phyloP scores from a whole-genome alignment of 805 yeast species.

The Sugiyamaella qingdaonensis region DNA sequence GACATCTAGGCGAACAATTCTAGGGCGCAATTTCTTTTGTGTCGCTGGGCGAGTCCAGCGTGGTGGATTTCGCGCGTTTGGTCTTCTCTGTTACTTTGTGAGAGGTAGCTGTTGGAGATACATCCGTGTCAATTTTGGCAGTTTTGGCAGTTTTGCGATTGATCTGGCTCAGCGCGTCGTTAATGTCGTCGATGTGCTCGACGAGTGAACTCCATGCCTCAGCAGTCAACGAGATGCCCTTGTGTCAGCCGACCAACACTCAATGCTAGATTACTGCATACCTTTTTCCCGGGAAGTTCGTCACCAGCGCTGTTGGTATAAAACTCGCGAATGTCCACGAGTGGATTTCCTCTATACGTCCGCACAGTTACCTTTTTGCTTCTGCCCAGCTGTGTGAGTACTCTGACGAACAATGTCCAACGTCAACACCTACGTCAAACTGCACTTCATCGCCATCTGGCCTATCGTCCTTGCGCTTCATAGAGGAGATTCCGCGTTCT shows the following conservation, averaged over 20 bases:
- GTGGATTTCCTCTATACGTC: slow-evolving; percentile 57
- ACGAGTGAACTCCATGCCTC: slow-evolving; percentile 26
- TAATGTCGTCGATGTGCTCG: slow-evolving; percentile 18
- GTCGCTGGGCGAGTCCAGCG: too few relatives aligned
- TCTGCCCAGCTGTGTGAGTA: slow-evolving; percentile 41
- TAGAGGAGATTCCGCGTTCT: neutral
- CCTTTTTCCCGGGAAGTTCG: slow-evolving; percentile 77
- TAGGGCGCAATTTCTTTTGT: too few relatives aligned
- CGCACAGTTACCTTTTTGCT: slow-evolving; percentile 72
- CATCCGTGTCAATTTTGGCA: neutral
- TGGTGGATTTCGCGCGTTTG: too few relatives aligned
- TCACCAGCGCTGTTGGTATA: slow-evolving; percentile 52
- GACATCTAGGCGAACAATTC: too few relatives aligned
- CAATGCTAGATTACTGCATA: slow-evolving; percentile 26
- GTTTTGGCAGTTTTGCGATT: slow-evolving; percentile 5
- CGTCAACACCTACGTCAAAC: slow-evolving; percentile 4
- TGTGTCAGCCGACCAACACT: neutral
- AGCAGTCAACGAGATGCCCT: slow-evolving; percentile 31
- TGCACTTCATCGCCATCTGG: neutral
- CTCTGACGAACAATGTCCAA: neutral
- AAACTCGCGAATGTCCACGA: slow-evolving; percentile 83
- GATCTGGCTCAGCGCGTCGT: slow-evolving; percentile 22
- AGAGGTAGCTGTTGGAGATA: too few relatives aligned
- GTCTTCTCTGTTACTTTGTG: too few relatives aligned
- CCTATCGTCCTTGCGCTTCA: neutral